Evolutionary conservation across 2,329 filamentous ascomycete genomes (phyloP).

Genomic region (Talaromyces sp.): DNA sequence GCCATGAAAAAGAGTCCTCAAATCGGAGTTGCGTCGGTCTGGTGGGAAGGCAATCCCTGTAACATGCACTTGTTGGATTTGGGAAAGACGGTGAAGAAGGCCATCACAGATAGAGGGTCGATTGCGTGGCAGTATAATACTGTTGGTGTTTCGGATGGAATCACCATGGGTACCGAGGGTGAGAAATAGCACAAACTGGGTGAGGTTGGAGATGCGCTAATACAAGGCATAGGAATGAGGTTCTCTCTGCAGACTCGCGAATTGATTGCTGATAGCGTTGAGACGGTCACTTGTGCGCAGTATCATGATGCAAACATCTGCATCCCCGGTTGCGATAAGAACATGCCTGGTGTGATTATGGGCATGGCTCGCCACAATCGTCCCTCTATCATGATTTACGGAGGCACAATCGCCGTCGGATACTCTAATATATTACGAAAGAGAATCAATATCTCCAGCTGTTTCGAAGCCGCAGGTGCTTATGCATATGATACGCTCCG

Average conservation of each 20-base stretch:
- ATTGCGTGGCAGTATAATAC: constrained; percentile 94
- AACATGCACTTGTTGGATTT: constrained; percentile 78
- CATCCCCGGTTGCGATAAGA: constrained; percentile 94
- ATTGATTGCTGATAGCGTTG: constrained; percentile 90
- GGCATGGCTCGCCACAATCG: constrained; percentile 87
- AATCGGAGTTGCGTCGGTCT: constrained; percentile 84
- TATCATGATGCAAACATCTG: constrained; percentile 90
- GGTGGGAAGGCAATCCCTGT: constrained; percentile 98
- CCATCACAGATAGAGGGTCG: constrained; percentile 78
- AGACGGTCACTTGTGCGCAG: constrained; percentile 88
- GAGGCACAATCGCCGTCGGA: constrained; percentile 85
- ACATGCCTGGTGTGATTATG: constrained; percentile 93
- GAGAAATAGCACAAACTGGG: constrained; percentile 7
- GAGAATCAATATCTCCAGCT: constrained; percentile 81
- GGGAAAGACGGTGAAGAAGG: constrained; percentile 79
- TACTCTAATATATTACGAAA: constrained; percentile 72
- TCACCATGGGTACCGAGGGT: constrained; percentile 94
- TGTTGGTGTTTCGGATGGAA: constrained; percentile 82
- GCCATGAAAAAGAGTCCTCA: constrained; percentile 89
- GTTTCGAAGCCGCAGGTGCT: constrained; percentile 83
- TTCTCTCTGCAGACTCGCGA: constrained; percentile 88
- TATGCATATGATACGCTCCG: constrained; percentile 71
- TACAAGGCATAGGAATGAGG: constrained; percentile 67
- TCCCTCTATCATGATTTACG: constrained; percentile 93
- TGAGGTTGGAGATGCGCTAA: not conserved